A percentile compares a stretch with the other conserved stretches of the same genome.
phyloP scores from a whole-genome alignment of 257 asterid species.

The Haberlea rhodopensis region DNA sequence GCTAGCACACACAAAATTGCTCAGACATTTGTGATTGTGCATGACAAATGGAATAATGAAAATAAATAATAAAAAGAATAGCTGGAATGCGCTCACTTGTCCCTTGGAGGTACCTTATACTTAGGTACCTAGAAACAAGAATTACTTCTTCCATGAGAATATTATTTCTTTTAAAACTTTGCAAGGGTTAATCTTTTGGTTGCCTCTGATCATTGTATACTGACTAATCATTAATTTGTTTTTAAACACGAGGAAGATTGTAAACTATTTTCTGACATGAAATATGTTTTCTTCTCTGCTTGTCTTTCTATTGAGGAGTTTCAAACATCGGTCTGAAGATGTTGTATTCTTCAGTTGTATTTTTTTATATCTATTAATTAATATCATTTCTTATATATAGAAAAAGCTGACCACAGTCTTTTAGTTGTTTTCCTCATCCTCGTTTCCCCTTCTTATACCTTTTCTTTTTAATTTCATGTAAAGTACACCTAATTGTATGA shows the following conservation, averaged over 20 bases:
- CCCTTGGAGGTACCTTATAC: conserved; percentile 4
- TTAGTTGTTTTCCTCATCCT: too few relatives aligned
- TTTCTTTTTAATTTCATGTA: conserved; percentile 10
- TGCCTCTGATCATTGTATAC: neutral
- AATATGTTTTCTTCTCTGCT: neutral
- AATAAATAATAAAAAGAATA: too few relatives aligned
- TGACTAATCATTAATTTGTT: neutral
- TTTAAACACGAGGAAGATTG: neutral
- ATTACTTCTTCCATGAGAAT: neutral
- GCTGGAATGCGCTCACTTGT: neutral
- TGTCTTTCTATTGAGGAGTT: neutral
- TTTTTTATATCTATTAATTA: too few relatives aligned
- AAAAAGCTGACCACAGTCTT: too few relatives aligned
- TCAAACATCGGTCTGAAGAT: neutral
- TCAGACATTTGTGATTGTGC: too few relatives aligned
- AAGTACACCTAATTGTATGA: neutral
- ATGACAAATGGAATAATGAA: neutral
- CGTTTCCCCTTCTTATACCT: neutral
- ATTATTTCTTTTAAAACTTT: neutral
- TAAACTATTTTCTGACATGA: neutral
- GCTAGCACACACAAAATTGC: neutral
- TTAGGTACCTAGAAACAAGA: conserved; percentile 1
- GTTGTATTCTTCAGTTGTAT: neutral
- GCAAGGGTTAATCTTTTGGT: neutral
- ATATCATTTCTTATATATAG: too few relatives aligned